These are phyloP conservation scores for Leishmania lainsoni DNA, from an alignment of 208 protist genomes.

Conservation along the genomic window DNA sequence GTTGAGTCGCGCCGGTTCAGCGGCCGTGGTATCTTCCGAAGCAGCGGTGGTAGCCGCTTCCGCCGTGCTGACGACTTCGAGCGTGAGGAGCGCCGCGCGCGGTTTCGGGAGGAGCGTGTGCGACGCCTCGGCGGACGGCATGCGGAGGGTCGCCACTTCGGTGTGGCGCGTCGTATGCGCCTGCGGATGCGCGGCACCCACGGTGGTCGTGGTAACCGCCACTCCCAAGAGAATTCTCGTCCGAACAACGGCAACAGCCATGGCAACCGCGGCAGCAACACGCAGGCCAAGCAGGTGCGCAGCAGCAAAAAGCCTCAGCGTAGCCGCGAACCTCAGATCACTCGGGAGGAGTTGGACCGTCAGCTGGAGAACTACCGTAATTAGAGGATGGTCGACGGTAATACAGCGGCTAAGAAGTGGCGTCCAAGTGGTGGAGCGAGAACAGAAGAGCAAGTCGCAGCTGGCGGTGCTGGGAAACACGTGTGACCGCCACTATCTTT, in stretches of 20 bases:
- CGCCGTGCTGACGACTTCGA: conserved; percentile 73
- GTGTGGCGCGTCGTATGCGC: conserved; percentile 1
- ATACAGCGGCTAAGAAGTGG: not conserved
- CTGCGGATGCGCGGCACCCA: conserved; percentile 29
- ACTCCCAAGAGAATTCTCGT: conserved; percentile 6
- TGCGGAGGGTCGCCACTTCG: conserved; percentile 12
- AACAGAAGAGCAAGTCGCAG: no score
- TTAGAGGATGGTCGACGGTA: conserved; percentile 21
- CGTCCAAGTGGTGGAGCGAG: not conserved
- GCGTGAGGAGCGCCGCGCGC: conserved; percentile 63
- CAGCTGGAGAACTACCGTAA: conserved; percentile 84
- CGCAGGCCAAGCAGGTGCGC: not conserved
- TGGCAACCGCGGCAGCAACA: conserved; percentile 6
- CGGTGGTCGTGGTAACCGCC: conserved; percentile 10
- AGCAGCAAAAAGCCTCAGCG: conserved; percentile 33
- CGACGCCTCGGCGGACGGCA: conserved; percentile 9
- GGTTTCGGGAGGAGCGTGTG: conserved; percentile 35
- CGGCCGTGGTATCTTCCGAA: conserved; percentile 68
- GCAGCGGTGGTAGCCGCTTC: conserved; percentile 72
- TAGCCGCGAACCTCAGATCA: conserved; percentile 29
- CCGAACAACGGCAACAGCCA: conserved; percentile 17
- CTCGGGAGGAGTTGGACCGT: conserved; percentile 72
- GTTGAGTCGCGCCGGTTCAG: conserved; percentile 47
- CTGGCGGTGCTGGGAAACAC: not conserved
- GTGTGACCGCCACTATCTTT: not conserved